Evolutionary conservation across 1,284 basidiomycete species (phyloP).

Genomic region (Boletellus deceptivus): DNA sequence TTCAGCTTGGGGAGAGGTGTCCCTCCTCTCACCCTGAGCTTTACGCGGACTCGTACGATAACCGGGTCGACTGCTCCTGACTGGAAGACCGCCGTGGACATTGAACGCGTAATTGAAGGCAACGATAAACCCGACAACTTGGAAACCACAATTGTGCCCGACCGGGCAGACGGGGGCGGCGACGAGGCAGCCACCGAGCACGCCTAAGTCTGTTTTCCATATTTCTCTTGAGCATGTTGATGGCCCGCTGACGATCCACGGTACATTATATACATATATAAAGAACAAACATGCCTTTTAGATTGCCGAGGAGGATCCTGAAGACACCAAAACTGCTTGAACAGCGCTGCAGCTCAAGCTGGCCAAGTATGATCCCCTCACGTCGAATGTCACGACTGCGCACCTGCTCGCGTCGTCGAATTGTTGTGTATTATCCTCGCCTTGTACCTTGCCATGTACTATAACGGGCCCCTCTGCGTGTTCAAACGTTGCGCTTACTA

Average conservation of each 20-base stretch:
- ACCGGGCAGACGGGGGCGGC: not conserved
- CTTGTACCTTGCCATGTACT: not conserved
- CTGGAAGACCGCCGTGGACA: constrained; percentile 11
- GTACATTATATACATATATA: too few relatives aligned
- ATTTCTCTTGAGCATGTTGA: too few relatives aligned
- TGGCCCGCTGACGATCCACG: too few relatives aligned
- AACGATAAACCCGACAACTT: not conserved
- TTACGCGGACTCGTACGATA: constrained; percentile 34
- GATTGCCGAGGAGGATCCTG: constrained; percentile 2
- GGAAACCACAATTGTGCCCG: not conserved
- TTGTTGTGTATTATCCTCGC: not conserved
- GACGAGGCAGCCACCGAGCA: not conserved
- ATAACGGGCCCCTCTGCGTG: not conserved
- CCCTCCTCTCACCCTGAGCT: constrained; percentile 51
- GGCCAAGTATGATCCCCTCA: too few relatives aligned
- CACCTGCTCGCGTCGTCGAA: not conserved
- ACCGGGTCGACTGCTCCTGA: constrained; percentile 31
- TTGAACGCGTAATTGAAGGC: constrained; percentile 22
- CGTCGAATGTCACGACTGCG: too few relatives aligned
- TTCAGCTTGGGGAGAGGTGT: constrained; percentile 72
- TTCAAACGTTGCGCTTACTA: too few relatives aligned
- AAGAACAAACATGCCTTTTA: constrained; percentile 5
- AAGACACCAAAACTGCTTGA: not conserved
- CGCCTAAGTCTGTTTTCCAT: constrained; percentile 16
- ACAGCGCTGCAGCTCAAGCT: constrained; percentile 1